Evolutionary conservation across 1,284 basidiomycete species (phyloP), one percentile per base, ranked within the genome.

Genomic region (Cryptococcus sp.): DNA sequence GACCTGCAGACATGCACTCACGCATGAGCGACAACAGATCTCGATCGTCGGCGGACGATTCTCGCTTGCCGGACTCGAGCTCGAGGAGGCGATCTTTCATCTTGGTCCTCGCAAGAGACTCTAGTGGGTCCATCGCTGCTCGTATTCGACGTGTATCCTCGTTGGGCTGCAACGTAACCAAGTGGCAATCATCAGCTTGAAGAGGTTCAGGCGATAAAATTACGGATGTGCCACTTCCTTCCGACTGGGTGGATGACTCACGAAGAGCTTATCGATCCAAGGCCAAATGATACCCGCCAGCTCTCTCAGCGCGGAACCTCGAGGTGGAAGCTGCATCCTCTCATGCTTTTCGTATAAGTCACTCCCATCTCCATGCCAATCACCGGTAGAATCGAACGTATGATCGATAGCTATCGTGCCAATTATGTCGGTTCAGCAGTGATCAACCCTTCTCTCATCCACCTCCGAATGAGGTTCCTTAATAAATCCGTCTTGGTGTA

Each of bases 391-490:
- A 45, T 65, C 49, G 46, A 69, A 67, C 8, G 46, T 43, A 40
- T 62, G 59, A 20, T 62, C 65, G 38, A 67, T 63, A 2, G 60
- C 61, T 13, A 66, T 54, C 22, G 59, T 34, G 23, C 67, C 67
- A 46, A 69, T 66, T 25, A 69, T 55, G 48, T 69, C 67, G 55
- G 60, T 41, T 70, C 65, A n/a, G 65, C 59, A 19, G 59, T 58
- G 40, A 70, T 62, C 40, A 70, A 49, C 1, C 66, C 66, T 41
- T 63, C 59, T 15, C 55, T 58, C 57, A 70, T 60, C 47, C 67
- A 67, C 23, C 62, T 47, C n/a, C 54, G 56, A 16, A 67, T 40
- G 25, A 61, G 50, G 34, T 51, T 55, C 25, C 68, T 52, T 22
- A 68, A 52, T 8, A 68, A 45, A 1, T 45, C 38, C 1, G 63